Conservation (phyloP, 805 yeast genomes). For the Saccharomycopsis selenospora region DNA sequence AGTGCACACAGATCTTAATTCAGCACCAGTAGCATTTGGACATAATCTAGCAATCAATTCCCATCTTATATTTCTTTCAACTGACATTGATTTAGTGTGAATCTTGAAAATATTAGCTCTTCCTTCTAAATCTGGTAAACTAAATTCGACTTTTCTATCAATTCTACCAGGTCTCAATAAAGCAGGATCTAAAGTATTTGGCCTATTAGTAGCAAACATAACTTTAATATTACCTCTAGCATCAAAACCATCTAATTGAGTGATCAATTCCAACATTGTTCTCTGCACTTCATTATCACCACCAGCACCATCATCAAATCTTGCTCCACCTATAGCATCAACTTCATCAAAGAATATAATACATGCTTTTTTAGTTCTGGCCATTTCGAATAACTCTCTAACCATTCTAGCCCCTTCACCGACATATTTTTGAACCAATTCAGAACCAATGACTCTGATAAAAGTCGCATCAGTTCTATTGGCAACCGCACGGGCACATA, state of each 20-base stretch:
- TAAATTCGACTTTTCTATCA: constrained; percentile 96
- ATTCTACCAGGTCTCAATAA: constrained; percentile 97
- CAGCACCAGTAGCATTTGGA: constrained; percentile 99
- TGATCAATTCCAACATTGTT: constrained; percentile 96
- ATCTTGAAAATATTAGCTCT: constrained; percentile 96
- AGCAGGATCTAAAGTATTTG: constrained; percentile 97
- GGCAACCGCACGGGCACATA: constrained; percentile 98
- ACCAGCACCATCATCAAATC: constrained; percentile 99
- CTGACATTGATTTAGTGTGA: constrained; percentile 96
- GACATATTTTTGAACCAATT: constrained; percentile 94
- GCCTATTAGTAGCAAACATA: constrained; percentile 98
- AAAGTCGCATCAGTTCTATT: constrained; percentile 99
- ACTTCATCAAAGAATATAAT: constrained; percentile 97
- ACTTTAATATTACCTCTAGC: constrained; percentile 98
- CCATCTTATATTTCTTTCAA: constrained; percentile 97
- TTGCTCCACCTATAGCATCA: constrained; percentile 99
- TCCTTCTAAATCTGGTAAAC: constrained; percentile 94
- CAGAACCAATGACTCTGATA: constrained; percentile 97
- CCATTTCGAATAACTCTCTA: constrained; percentile 95
- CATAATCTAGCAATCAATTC: constrained; percentile 94
- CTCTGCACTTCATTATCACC: constrained; percentile 99
- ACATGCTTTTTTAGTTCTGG: constrained; percentile 96
- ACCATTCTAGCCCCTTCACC: constrained; percentile 99
- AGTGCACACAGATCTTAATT: constrained; percentile 94
- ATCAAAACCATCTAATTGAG: constrained; percentile 97